phyloP scores from a whole-genome alignment of 768 basidiomycete genomes.

The Artomyces pyxidatus region DNA sequence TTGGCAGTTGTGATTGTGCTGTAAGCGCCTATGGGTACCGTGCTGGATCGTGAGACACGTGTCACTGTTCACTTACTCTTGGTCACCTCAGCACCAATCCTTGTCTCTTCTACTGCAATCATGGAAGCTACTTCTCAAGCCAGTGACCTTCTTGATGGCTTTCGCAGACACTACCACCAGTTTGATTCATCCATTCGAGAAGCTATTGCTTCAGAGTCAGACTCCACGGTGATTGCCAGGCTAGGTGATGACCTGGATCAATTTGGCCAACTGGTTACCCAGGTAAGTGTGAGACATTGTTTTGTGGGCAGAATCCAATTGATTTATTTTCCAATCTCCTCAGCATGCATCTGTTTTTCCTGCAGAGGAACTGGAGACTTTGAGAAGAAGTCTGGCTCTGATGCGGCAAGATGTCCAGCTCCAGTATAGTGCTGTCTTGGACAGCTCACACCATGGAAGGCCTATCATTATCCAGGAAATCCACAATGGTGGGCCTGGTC shows the following conservation, averaged over 20 bases:
- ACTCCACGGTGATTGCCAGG: neutral
- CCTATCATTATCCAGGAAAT: neutral
- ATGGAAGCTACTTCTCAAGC: too few relatives aligned
- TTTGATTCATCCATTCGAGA: neutral
- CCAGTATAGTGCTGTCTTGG: neutral
- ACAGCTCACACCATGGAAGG: neutral
- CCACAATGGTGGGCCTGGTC: neutral
- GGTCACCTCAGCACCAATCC: too few relatives aligned
- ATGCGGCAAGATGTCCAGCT: neutral
- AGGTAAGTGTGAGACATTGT: neutral
- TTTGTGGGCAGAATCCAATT: neutral
- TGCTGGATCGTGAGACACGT: too few relatives aligned
- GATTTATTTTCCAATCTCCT: neutral
- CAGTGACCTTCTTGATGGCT: neutral
- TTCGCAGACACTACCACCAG: neutral
- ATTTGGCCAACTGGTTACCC: neutral
- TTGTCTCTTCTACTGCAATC: too few relatives aligned
- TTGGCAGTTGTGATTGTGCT: too few relatives aligned
- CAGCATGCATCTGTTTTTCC: neutral
- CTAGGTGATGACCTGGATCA: neutral
- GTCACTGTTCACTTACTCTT: too few relatives aligned
- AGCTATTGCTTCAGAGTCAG: neutral
- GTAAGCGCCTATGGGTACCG: too few relatives aligned
- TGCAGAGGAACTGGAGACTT: neutral
- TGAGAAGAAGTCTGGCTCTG: neutral